Conservation (phyloP, 768 basidiomycete species). For the Suillus plorans region DNA sequence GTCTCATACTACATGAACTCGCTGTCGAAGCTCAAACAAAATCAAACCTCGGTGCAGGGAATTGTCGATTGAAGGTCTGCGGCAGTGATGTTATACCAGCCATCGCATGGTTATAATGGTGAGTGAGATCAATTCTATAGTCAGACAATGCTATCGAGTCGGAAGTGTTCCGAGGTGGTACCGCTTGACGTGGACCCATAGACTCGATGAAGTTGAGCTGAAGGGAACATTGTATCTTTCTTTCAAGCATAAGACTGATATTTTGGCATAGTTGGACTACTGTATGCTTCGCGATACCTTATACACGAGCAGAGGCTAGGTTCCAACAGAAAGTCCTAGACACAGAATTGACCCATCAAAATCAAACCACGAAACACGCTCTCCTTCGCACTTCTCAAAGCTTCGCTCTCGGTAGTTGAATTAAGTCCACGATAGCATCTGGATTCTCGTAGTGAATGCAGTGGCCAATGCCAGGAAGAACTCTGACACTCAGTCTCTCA, state of each 20-base stretch:
- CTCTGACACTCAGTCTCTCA: not conserved
- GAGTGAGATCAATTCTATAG: too few species aligned
- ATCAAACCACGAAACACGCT: too few species aligned
- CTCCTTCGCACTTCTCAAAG: not conserved
- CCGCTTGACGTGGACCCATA: not conserved
- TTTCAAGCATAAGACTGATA: not conserved
- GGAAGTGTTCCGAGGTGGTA: too few species aligned
- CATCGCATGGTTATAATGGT: too few species aligned
- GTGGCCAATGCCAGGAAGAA: slow-evolving; percentile 19
- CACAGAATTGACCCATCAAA: too few species aligned
- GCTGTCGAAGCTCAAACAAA: too few species aligned
- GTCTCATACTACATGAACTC: too few species aligned
- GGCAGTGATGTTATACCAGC: too few species aligned
- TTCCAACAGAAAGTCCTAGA: not conserved
- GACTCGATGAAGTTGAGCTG: not conserved
- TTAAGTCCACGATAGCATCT: slow-evolving; percentile 17
- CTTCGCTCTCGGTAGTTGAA: not conserved
- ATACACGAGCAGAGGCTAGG: not conserved
- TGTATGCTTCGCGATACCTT: not conserved
- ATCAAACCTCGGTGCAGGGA: too few species aligned
- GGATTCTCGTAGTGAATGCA: slow-evolving; percentile 28
- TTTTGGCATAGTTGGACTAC: not conserved
- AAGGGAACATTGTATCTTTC: not conserved
- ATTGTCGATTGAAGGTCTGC: too few species aligned
- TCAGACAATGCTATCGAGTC: too few species aligned